Evolutionary conservation across 257 asterid species (phyloP).

Genomic region (Solanum chiquidenum): DNA sequence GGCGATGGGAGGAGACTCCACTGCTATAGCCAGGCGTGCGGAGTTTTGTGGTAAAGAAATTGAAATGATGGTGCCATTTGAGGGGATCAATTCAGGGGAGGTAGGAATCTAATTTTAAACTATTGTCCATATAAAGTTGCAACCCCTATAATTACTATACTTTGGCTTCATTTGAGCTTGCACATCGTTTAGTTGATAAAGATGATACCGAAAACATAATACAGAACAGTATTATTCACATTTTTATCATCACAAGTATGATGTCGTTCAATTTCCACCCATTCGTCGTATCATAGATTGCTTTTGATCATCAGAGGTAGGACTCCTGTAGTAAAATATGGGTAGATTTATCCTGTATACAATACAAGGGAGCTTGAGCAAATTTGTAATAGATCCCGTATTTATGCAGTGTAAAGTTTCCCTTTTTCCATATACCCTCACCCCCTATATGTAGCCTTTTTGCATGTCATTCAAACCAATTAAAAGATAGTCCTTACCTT

Average conservation of each 20-base stretch:
- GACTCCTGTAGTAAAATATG: background rate
- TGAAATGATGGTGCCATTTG: constrained; percentile 90
- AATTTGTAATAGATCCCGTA: background rate
- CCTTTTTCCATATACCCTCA: background rate
- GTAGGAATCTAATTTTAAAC: constrained; percentile 22
- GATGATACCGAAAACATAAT: background rate
- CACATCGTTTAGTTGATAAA: background rate
- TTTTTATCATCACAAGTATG: background rate
- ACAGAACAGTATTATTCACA: background rate
- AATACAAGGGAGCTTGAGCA: background rate
- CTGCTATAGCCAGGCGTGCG: constrained; percentile 63
- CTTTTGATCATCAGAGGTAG: background rate
- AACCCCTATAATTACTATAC: background rate
- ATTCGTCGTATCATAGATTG: background rate
- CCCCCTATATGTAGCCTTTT: background rate
- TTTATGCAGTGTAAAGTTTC: background rate
- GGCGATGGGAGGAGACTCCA: constrained; percentile 60
- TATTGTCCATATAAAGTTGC: background rate
- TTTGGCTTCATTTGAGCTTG: background rate
- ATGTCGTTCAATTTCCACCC: background rate
- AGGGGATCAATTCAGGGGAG: constrained; percentile 76
- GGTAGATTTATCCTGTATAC: background rate
- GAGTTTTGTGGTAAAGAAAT: constrained; percentile 70
- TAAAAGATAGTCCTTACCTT: background rate
- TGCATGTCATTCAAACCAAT: background rate